Evolutionary conservation across 352 stramenopile species (phyloP), one percentile per base, ranked within the genome.

Genomic region (Globisporangium cystogenes): DNA sequence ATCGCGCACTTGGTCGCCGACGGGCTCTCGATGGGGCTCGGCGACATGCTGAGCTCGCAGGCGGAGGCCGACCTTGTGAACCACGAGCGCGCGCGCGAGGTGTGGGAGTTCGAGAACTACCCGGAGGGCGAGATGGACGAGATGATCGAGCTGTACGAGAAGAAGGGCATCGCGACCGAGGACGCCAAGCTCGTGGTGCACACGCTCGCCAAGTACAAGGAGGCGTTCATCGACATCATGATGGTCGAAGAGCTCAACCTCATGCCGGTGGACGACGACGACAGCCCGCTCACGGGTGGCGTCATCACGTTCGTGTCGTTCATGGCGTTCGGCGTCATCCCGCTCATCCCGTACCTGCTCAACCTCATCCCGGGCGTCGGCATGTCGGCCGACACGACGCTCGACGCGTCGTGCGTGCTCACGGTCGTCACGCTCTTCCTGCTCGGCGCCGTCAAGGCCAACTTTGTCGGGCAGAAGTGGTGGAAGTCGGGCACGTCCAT

Each of bases 161-260:
- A 85, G 56, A 82, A 90, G 57, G 94, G 95, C 21, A 96, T 98
- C 65, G 79, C 68, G 7, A 82, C 70, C 16, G 79, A 96, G 7
- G 94, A 98, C 78, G 93, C 95, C 7, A 76, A 74, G 49, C 60
- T 90, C 8, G 87, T 98, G 4, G 90, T 99, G 48, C 72, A 87
- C 53, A 98, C 90, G 31, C 87, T 99, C 70, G 74, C 93, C 53
- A 98, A 98, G 76, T 98, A 99, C 77, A 96, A 97, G 58, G 86
- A 98, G 49, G 96, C 97, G 29, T 99, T 99, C 71, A 92, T 98
- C 35, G 93, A 98, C 74, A 85, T 98, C 50, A 99, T 99, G 95
- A 98, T 98, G 92, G 71, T 94, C 21, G 90, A 98, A 58, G 95
- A 99, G 69, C 83, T 99, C 47, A 88, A 97, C 53, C 68, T 99